These are phyloP conservation scores for Persicaria tinctoria DNA, from an alignment of 148 eudicot genomes.

Conservation along the genomic window DNA sequence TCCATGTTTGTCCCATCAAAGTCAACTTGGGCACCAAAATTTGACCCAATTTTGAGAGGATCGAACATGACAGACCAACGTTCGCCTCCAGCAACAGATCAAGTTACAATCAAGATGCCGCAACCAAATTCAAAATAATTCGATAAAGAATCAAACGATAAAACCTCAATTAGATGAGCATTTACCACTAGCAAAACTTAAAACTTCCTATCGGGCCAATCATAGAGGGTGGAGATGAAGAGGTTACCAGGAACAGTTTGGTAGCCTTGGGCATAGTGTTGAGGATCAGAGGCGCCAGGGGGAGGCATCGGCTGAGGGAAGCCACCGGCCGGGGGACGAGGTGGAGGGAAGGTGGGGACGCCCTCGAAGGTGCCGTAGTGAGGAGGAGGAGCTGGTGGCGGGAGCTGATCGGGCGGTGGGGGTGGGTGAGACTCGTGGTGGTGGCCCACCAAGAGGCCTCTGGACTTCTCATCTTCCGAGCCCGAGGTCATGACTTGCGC, in stretches of 20 bases:
- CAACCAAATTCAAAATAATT: neutral
- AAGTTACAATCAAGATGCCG: neutral
- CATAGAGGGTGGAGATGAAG: neutral
- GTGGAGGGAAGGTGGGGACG: slow-evolving; percentile 45
- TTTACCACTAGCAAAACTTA: neutral
- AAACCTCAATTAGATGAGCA: neutral
- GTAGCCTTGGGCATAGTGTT: slow-evolving; percentile 56
- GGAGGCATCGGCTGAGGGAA: slow-evolving; percentile 88
- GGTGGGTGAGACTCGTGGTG: slow-evolving; percentile 22
- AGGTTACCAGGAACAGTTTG: slow-evolving; percentile 66
- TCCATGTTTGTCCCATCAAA: neutral
- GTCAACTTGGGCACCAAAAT: neutral
- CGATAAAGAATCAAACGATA: neutral
- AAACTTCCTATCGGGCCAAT: neutral
- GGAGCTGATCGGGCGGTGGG: slow-evolving; percentile 19
- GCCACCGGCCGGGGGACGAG: slow-evolving; percentile 36
- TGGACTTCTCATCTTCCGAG: slow-evolving; percentile 22
- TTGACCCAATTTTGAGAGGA: neutral
- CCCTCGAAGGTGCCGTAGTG: slow-evolving; percentile 77
- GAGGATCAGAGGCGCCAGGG: slow-evolving; percentile 49
- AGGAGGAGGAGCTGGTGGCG: slow-evolving; percentile 20
- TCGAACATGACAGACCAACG: neutral
- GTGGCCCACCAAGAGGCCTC: slow-evolving; percentile 16
- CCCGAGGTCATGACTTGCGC: slow-evolving; percentile 8
- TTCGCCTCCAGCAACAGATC: neutral